Conservation (phyloP, 2,329 filamentous ascomycete genomes). For the Calonectria pseudoturangicola region DNA sequence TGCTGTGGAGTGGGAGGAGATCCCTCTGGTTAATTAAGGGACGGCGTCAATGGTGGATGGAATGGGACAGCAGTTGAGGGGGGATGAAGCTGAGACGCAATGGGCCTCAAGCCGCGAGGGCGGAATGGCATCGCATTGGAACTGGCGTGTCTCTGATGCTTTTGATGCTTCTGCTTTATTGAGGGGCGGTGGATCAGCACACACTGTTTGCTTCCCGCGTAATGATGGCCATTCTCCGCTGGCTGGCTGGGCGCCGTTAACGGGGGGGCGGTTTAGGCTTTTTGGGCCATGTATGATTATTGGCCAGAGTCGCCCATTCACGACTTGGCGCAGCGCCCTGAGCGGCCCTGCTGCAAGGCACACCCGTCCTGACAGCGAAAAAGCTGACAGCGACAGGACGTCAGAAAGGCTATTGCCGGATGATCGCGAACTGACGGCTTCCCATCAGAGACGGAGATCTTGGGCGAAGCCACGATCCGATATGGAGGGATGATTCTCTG, state of each 20-base stretch:
- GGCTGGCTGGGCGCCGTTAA: background rate
- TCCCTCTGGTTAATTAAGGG: constrained; percentile 35
- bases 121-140: constrained; percentile 19
- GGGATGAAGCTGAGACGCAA: constrained; percentile 32
- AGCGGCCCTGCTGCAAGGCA: constrained; percentile 20
- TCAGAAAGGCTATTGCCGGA: background rate
- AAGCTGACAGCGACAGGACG: constrained; percentile 1
- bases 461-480: no score
- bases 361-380: constrained; percentile 14
- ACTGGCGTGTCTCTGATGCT: constrained; percentile 14
- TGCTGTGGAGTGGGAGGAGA: constrained; percentile 1
- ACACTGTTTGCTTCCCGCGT: background rate
- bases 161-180: constrained; percentile 30
- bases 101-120: constrained; percentile 11
- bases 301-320: no score
- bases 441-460: background rate
- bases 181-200: constrained; percentile 19
- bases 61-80: constrained; percentile 20
- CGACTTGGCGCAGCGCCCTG: no score
- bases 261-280: background rate
- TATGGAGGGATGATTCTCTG: background rate
- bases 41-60: constrained; percentile 32
- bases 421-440: background rate
- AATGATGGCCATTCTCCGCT: background rate
- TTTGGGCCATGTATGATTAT: background rate